Evolutionary conservation across 2,329 filamentous ascomycete genomes (phyloP), one percentile per base, ranked within the genome.

Genomic region (Pseudogymnoascus sp.): DNA sequence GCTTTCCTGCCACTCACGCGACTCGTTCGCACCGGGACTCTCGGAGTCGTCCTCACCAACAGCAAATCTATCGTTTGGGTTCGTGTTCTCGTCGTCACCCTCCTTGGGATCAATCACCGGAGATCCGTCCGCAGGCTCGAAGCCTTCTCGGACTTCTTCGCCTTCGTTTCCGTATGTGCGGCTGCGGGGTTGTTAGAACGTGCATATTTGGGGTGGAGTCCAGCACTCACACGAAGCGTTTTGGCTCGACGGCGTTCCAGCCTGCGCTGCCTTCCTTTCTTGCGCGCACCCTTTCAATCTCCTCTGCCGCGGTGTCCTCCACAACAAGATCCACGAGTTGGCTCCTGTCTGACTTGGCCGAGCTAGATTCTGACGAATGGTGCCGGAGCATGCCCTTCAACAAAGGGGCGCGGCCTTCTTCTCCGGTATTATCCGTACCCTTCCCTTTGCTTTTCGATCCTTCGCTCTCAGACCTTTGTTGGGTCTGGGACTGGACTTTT

Each of bases 291-390:
- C 83, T 81, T 65, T 88, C 85, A 57, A 82, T 77, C 63, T 85
- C 80, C 70, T 88, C 86, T 5, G 84, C 85, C 57, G 84, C 74
- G 50, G 75, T 79, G 70, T 89, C 84, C 75, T 88, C 85, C 8
- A 89, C 83, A 0, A 88, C 81, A 3, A 89, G 75, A 71, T 89
- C 86, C 10, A 89, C 86, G 4, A 89, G 76, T 68, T 89, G 86
- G 67, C 83, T 85, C 65, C 77, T 78, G 67, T 82, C 81, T 0
- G 84, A 87, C 64, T 82, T 80, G 8, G 71, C 74, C 6, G 78
- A 80, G 65, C 75, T 77, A 2, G 78, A 75, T n/a, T 75, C 76
- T 23, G 78, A 77, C 6, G 83, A 84, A 59, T 81, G 72, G 64
- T 78, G 76, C 47, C 78, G 76, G 15, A 80, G 70, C 64, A 80